phyloP scores from a whole-genome alignment of 1,139 yeast genomes.

The Yamadazyma oceani region DNA sequence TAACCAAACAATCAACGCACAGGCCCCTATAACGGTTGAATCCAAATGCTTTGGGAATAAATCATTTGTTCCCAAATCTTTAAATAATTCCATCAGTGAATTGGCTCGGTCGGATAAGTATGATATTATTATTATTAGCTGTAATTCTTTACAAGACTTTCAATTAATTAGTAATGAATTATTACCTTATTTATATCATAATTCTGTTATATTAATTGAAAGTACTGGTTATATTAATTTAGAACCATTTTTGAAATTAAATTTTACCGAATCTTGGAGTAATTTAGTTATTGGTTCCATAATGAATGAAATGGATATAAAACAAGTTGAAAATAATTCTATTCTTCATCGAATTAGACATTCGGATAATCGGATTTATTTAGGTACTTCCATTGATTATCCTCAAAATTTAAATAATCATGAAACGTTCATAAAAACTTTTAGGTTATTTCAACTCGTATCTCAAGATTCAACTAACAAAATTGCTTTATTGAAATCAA shows the following conservation, averaged over 20 bases:
- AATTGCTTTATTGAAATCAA: conserved; percentile 48
- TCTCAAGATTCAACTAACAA: conserved; percentile 32
- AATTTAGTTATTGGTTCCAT: conserved; percentile 53
- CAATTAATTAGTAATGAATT: conserved; percentile 31
- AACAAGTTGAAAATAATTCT: conserved; percentile 30
- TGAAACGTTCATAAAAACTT: conserved; percentile 27
- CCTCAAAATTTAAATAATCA: conserved; percentile 14
- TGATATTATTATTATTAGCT: conserved; percentile 39
- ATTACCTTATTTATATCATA: conserved; percentile 25
- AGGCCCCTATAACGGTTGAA: conserved; percentile 18
- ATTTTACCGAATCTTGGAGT: conserved; percentile 26
- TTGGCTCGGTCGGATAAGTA: conserved; percentile 19
- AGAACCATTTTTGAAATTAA: conserved; percentile 60
- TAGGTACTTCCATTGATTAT: conserved; percentile 33
- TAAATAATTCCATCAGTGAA: conserved; percentile 19
- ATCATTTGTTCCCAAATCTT: conserved; percentile 23
- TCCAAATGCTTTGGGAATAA: conserved; percentile 21
- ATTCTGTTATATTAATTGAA: conserved; percentile 59
- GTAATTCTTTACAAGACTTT: conserved; percentile 44
- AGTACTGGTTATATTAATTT: conserved; percentile 70
- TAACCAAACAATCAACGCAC: conserved; percentile 18
- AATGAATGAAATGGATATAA: conserved; percentile 64
- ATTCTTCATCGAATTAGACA: conserved; percentile 30
- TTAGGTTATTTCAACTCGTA: conserved; percentile 34
- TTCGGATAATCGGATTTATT: conserved; percentile 39